These are phyloP conservation scores for Parachaetomium inaequale DNA, from an alignment of 495 filamentous ascomycete species.

Conservation along the genomic window DNA sequence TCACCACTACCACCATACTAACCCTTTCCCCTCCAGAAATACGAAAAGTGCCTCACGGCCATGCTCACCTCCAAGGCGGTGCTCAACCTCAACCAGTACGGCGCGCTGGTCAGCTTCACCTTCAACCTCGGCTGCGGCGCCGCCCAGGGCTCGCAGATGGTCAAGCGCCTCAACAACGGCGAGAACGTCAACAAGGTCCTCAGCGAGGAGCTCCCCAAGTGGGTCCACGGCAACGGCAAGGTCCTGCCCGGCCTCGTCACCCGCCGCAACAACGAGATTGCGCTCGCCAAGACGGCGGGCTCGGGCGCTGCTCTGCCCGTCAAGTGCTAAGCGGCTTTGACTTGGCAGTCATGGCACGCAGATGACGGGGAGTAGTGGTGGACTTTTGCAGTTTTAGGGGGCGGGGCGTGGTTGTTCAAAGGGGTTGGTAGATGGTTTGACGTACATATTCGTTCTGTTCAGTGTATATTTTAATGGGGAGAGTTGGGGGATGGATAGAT, in stretches of 20 bases:
- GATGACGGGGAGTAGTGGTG: neutral
- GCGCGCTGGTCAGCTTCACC: conserved; percentile 47
- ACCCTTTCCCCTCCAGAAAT: neutral
- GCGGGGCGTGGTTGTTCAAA: neutral
- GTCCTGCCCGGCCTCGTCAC: conserved; percentile 40
- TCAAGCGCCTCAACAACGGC: conserved; percentile 46
- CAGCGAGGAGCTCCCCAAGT: conserved; percentile 45
- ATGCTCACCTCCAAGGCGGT: conserved; percentile 34
- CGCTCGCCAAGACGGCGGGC: conserved; percentile 36
- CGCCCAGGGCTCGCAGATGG: conserved; percentile 37
- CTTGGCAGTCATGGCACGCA: neutral
- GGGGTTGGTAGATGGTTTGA: neutral
- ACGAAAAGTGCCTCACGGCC: conserved; percentile 38
- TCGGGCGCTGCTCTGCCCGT: conserved; percentile 16
- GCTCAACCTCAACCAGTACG: conserved; percentile 51
- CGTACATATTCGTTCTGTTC: neutral
- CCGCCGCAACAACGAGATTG: conserved; percentile 43
- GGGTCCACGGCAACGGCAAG: conserved; percentile 41
- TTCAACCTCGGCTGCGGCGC: conserved; percentile 53
- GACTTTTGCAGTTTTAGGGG: neutral
- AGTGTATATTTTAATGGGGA: neutral
- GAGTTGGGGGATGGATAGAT: neutral
- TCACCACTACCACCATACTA: neutral
- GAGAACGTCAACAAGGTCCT: conserved; percentile 41
- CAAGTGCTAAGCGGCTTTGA: conserved; percentile 9